Percentiles rank a stretch among this genome's conserved stretches.
Evolutionary conservation across 2,329 filamentous ascomycete genomes (phyloP).

Genomic region (Monilinia polystroma): DNA sequence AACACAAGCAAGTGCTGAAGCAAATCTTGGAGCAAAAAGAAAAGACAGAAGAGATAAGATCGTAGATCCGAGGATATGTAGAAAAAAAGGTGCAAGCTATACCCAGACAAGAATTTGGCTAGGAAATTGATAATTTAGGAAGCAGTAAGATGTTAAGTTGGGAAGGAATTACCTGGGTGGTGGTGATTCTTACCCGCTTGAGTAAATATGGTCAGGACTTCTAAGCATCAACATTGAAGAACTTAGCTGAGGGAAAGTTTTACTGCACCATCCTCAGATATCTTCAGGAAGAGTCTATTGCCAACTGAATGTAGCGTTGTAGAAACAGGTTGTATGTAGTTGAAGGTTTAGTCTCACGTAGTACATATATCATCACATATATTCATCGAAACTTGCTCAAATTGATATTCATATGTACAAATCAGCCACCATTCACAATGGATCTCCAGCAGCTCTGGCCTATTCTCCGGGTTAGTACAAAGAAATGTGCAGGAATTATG

Average conservation of each 20-base stretch:
- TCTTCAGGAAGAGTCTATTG: not conserved
- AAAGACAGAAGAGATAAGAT: conserved; percentile 1
- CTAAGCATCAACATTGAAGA: not conserved
- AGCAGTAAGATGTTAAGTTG: not conserved
- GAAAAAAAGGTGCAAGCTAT: not conserved
- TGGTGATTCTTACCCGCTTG: not conserved
- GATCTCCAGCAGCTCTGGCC: conserved; percentile 58
- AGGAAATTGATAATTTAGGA: not conserved
- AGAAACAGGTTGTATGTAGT: not conserved
- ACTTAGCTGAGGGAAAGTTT: not conserved
- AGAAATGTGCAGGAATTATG: not conserved
- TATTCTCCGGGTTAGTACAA: conserved; percentile 28
- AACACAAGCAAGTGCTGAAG: conserved; percentile 22
- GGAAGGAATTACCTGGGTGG: conserved; percentile 9
- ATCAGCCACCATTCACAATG: conserved; percentile 36
- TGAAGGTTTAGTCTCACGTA: not conserved
- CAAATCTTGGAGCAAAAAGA: conserved; percentile 20
- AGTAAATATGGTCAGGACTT: not conserved
- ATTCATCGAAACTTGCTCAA: conserved; percentile 17
- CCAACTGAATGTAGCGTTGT: not conserved
- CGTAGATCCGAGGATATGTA: not conserved
- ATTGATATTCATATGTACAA: conserved; percentile 39
- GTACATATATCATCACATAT: not conserved
- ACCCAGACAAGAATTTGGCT: not conserved
- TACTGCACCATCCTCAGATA: not conserved